phyloP scores from a whole-genome alignment of 495 filamentous ascomycete genomes.

The Emericellopsis terricola region DNA sequence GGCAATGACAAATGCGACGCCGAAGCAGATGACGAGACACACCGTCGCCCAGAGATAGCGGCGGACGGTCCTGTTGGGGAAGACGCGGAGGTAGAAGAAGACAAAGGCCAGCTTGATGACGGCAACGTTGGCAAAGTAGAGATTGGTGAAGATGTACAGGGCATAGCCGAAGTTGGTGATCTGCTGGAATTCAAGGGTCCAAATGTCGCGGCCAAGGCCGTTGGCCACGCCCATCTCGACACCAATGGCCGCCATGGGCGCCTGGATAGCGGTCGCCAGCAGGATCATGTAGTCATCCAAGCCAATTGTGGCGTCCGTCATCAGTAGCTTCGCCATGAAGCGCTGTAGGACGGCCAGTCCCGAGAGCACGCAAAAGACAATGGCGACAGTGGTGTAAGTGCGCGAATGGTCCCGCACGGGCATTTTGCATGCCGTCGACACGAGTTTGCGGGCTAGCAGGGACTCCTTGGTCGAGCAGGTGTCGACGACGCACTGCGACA shows the following conservation, averaged over 20 bases:
- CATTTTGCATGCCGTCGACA: background rate
- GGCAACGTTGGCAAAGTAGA: slow-evolving; percentile 16
- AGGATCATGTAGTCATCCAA: slow-evolving; percentile 7
- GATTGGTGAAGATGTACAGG: slow-evolving; percentile 7
- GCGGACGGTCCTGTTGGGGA: slow-evolving; percentile 11
- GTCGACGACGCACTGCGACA: background rate
- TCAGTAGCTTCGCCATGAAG: slow-evolving; percentile 5
- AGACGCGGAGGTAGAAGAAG: slow-evolving; percentile 23
- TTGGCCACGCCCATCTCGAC: slow-evolving; percentile 6
- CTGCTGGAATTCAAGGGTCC: slow-evolving; percentile 6
- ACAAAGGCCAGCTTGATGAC: slow-evolving; percentile 17
- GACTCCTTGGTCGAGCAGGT: background rate
- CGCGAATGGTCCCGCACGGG: background rate
- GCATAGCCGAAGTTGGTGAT: slow-evolving; percentile 6
- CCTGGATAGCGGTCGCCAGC: slow-evolving; percentile 2
- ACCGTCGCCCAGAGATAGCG: slow-evolving; percentile 13
- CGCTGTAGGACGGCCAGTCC: slow-evolving; percentile 4
- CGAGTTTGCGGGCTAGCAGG: background rate
- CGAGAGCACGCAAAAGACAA: slow-evolving; percentile 3
- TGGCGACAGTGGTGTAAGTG: slow-evolving; percentile 1
- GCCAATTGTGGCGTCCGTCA: slow-evolving; percentile 1
- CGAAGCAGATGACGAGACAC: slow-evolving; percentile 16
- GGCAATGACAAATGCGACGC: slow-evolving; percentile 22
- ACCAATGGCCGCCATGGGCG: slow-evolving; percentile 5
- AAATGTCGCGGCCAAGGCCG: slow-evolving; percentile 10